These are phyloP conservation scores for Monilinia polystroma DNA, from an alignment of 2,329 filamentous ascomycete genomes.

Conservation along the genomic window DNA sequence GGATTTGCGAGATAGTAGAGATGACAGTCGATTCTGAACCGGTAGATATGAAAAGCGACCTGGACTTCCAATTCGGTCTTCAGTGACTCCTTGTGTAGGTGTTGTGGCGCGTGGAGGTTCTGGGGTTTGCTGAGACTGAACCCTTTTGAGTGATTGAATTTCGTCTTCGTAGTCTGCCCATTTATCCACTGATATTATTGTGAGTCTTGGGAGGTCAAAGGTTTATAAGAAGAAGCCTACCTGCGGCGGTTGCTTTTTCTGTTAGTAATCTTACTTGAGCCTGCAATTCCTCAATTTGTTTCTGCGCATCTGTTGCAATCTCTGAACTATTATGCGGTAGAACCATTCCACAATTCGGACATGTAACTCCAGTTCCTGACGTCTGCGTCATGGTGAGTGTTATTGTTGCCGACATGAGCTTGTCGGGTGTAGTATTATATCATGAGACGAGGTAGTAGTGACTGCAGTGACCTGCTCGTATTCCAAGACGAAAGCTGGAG, in stretches of 20 bases:
- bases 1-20: slow-evolving; percentile 52
- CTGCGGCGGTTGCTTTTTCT: slow-evolving; percentile 65
- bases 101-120: slow-evolving; percentile 13
- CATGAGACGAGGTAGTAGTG: slow-evolving; percentile 26
- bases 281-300: slow-evolving; percentile 67
- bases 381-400: slow-evolving; percentile 36
- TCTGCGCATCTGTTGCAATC: slow-evolving; percentile 47
- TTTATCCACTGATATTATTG: slow-evolving; percentile 50
- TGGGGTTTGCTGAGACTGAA: slow-evolving; percentile 30
- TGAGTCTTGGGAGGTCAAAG: slow-evolving; percentile 18
- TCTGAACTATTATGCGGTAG: slow-evolving; percentile 32
- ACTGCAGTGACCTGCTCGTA: slow-evolving; percentile 8
- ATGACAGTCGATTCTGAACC: slow-evolving; percentile 42
- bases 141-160: slow-evolving; percentile 57
- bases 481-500: slow-evolving; percentile 9
- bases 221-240: slow-evolving; percentile 42
- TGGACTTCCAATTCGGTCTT: slow-evolving; percentile 37
- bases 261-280: slow-evolving; percentile 68
- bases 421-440: slow-evolving; percentile 24
- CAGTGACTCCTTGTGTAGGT: slow-evolving; percentile 35
- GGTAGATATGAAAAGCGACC: slow-evolving; percentile 36
- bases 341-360: slow-evolving; percentile 39
- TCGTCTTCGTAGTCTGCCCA: slow-evolving; percentile 82
- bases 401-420: slow-evolving; percentile 39
- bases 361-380: slow-evolving; percentile 27